Evolutionary conservation across 352 stramenopile genomes (phyloP).

Genomic region (Phytophthora lateralis): DNA sequence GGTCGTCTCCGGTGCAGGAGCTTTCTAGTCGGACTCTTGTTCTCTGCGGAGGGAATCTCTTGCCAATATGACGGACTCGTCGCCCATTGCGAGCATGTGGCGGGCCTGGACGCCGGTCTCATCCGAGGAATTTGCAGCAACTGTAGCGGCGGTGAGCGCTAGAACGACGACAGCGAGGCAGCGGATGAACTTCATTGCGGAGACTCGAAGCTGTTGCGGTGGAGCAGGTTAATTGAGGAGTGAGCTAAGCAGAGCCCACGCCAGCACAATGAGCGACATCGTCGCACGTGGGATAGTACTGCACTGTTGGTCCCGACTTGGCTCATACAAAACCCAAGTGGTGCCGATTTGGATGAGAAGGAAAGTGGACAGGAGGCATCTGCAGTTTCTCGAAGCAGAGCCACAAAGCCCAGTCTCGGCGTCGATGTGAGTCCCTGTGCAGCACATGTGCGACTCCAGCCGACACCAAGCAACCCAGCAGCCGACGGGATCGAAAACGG

Average conservation of each 20-base stretch:
- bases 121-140: not conserved
- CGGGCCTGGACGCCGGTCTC: conserved; percentile 14
- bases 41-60: conserved; percentile 8
- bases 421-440: not conserved
- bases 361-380: not conserved
- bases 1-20: not conserved
- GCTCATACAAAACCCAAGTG: conserved; percentile 8
- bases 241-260: not conserved
- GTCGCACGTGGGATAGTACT: conserved; percentile 1
- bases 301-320: not conserved
- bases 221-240: not conserved
- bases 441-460: not conserved
- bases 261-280: not conserved
- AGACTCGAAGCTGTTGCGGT: not conserved
- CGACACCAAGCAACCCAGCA: conserved; percentile 1
- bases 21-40: not conserved
- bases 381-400: not conserved
- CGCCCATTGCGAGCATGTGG: conserved; percentile 21
- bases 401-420: conserved; percentile 1
- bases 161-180: conserved; percentile 1
- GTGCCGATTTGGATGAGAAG: conserved; percentile 1
- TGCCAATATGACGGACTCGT: conserved; percentile 17
- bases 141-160: not conserved
- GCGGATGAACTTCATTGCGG: conserved; percentile 11
- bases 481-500: too few species aligned